phyloP scores from a whole-genome alignment of 768 basidiomycete genomes.

The Collybiopsis luxurians region DNA sequence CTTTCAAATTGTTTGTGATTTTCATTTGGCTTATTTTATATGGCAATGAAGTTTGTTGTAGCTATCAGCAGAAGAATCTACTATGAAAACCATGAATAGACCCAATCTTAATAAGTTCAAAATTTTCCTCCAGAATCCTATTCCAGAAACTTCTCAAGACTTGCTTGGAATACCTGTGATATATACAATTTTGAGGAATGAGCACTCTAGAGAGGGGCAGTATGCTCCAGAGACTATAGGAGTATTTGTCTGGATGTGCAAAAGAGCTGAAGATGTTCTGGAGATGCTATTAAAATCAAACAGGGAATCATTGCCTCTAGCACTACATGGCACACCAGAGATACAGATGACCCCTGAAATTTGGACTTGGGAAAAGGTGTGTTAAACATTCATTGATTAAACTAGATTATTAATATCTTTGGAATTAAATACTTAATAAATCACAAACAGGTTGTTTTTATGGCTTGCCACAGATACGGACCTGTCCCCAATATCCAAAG shows the following conservation, averaged over 20 bases:
- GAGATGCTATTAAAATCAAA: not conserved
- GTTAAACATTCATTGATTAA: not conserved
- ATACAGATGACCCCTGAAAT: too few relatives aligned
- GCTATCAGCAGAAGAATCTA: not conserved
- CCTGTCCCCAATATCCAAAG: conserved; percentile 23
- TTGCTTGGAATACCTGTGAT: not conserved
- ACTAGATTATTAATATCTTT: not conserved
- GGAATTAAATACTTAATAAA: too few relatives aligned
- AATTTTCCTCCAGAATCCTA: not conserved
- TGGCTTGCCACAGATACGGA: conserved; percentile 25
- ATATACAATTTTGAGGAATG: not conserved
- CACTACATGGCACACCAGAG: too few relatives aligned
- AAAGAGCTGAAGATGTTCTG: not conserved
- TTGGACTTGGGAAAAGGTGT: conserved; percentile 4
- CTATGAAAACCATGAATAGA: not conserved
- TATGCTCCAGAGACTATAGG: not conserved
- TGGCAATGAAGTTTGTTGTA: not conserved
- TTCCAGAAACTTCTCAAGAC: not conserved
- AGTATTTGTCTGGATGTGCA: not conserved
- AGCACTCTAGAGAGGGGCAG: not conserved
- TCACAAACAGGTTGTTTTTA: conserved; percentile 29
- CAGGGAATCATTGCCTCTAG: not conserved
- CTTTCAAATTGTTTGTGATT: not conserved
- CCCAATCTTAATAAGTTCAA: not conserved
- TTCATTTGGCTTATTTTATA: too few relatives aligned